Evolutionary conservation across 2,329 filamentous ascomycete genomes (phyloP).

Genomic region (Penicillium sp.): DNA sequence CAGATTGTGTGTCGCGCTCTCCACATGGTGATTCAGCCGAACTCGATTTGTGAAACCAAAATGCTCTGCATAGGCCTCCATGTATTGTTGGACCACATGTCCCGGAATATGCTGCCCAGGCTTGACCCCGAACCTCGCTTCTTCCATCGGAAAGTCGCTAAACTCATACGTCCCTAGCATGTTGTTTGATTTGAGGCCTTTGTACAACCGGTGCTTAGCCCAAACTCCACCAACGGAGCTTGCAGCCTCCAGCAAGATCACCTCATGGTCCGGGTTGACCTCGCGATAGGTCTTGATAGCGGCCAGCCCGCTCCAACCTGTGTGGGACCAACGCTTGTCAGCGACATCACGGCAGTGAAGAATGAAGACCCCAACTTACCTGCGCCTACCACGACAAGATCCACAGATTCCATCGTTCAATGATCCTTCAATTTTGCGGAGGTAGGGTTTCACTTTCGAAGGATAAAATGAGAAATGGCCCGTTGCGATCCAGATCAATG

Average conservation of each 20-base stretch:
- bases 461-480: not conserved
- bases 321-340: constrained; percentile 35
- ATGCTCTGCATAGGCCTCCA: constrained; percentile 53
- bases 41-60: constrained; percentile 51
- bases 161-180: constrained; percentile 69
- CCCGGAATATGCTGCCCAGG: constrained; percentile 59
- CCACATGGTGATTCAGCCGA: constrained; percentile 51
- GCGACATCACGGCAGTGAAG: constrained; percentile 22
- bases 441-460: not conserved
- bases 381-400: constrained; percentile 32
- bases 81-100: constrained; percentile 53
- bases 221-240: constrained; percentile 64
- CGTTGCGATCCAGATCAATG: constrained; percentile 1
- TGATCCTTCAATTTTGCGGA: not conserved
- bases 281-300: constrained; percentile 60
- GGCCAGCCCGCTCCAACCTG: constrained; percentile 56
- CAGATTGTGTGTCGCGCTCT: constrained; percentile 44
- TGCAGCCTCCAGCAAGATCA: constrained; percentile 58
- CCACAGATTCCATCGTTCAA: constrained; percentile 26
- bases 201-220: constrained; percentile 62
- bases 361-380: constrained; percentile 15
- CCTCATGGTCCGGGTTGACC: constrained; percentile 54
- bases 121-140: constrained; percentile 49
- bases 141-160: constrained; percentile 67
- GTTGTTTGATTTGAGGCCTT: constrained; percentile 70